Percentiles rank a stretch among this genome's conserved stretches.
phyloP scores from a whole-genome alignment of 176 grass and related monocot genomes.

The Neostapfia colusana region DNA sequence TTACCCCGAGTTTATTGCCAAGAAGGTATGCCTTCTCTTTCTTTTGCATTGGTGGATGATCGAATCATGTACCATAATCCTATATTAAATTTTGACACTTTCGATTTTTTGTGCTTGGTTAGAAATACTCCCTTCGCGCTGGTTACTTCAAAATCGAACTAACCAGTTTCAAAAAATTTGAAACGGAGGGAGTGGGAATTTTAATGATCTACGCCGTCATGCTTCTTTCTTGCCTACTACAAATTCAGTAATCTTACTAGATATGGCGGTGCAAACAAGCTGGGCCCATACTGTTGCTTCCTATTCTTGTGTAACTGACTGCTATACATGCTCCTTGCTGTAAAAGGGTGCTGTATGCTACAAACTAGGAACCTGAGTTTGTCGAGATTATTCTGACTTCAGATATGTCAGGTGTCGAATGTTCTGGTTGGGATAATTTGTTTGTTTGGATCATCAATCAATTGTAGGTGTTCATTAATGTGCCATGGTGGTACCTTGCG shows the following conservation, averaged over 20 bases:
- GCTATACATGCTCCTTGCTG: not conserved
- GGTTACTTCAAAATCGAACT: not conserved
- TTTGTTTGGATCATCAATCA: slow-evolving; percentile 14
- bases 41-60: not conserved
- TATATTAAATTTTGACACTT: no score
- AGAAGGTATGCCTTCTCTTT: slow-evolving; percentile 56
- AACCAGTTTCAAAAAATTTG: no score
- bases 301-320: not conserved
- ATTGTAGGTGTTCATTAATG: slow-evolving; percentile 88
- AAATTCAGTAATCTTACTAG: not conserved
- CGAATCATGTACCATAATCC: not conserved
- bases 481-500: slow-evolving; percentile 93
- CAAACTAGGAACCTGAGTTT: not conserved
- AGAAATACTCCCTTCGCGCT: no score
- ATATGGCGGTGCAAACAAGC: slow-evolving; percentile 21
- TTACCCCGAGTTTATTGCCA: slow-evolving; percentile 94
- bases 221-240: not conserved
- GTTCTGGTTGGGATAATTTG: not conserved
- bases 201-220: not conserved
- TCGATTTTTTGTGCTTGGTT: no score
- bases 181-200: no score
- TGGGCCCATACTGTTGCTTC: not conserved
- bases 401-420: not conserved
- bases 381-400: not conserved
- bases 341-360: slow-evolving; percentile 18